A percentile compares a stretch with the other conserved stretches of the same genome.
These are phyloP conservation scores for Penicillium bialowiezense DNA, from an alignment of 495 filamentous ascomycete genomes.

Conservation along the genomic window DNA sequence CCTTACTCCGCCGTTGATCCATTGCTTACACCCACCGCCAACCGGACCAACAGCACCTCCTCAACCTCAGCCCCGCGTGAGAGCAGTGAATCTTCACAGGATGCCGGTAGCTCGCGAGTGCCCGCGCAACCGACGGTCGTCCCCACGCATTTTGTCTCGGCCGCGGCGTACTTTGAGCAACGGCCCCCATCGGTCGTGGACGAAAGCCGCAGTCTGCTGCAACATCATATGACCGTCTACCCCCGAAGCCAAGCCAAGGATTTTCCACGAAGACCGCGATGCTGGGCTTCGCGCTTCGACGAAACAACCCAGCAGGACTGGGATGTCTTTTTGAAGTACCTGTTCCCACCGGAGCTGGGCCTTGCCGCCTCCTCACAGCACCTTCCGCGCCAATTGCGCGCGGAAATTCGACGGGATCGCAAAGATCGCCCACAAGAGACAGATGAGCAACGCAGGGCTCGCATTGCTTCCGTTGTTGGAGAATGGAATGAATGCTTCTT, in stretches of 20 bases:
- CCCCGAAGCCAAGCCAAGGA: slow-evolving; percentile 45
- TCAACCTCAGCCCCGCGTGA: slow-evolving; percentile 19
- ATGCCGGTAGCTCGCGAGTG: slow-evolving; percentile 18
- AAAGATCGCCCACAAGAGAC: slow-evolving; percentile 44
- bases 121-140: slow-evolving; percentile 11
- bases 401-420: slow-evolving; percentile 41
- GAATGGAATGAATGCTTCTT: slow-evolving; percentile 57
- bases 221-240: slow-evolving; percentile 45
- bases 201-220: slow-evolving; percentile 23
- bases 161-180: slow-evolving; percentile 44
- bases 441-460: slow-evolving; percentile 37
- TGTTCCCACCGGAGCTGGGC: slow-evolving; percentile 43
- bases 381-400: slow-evolving; percentile 39
- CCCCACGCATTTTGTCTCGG: slow-evolving; percentile 41
- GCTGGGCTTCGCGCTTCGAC: slow-evolving; percentile 34
- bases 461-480: slow-evolving; percentile 41
- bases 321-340: slow-evolving; percentile 48
- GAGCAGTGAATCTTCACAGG: slow-evolving; percentile 17
- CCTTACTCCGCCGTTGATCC: slow-evolving; percentile 48
- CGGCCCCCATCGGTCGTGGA: slow-evolving; percentile 29
- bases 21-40: slow-evolving; percentile 25
- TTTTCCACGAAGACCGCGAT: slow-evolving; percentile 45
- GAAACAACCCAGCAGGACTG: slow-evolving; percentile 50
- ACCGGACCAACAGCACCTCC: slow-evolving; percentile 11
- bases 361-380: slow-evolving; percentile 39